Evolutionary conservation across 805 yeast genomes (phyloP).

Genomic region (Lachancea cidri): DNA sequence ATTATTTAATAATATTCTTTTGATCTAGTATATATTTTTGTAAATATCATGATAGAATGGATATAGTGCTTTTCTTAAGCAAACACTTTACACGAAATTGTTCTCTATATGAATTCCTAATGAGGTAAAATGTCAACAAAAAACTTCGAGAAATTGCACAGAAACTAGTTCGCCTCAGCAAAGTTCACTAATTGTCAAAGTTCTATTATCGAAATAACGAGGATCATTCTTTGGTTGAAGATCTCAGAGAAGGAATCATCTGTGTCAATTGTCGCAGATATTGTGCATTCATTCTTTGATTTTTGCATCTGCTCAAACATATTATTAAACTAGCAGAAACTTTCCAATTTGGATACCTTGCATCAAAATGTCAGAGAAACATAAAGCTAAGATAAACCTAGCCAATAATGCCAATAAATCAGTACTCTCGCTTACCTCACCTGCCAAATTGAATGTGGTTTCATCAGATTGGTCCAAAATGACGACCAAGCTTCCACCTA

Average conservation of each 20-base stretch:
- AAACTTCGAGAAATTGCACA: neutral
- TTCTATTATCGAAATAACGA: too few species aligned
- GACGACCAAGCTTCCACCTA: constrained; percentile 16
- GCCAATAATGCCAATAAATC: constrained; percentile 29
- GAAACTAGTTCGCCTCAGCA: neutral
- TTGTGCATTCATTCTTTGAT: too few species aligned
- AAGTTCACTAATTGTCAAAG: neutral
- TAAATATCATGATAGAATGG: too few species aligned
- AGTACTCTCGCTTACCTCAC: constrained; percentile 40
- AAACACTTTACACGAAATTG: too few species aligned
- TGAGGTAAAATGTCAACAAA: constrained; percentile 19
- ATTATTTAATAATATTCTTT: neutral
- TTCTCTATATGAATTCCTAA: constrained; percentile 8
- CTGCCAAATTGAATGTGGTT: constrained; percentile 43
- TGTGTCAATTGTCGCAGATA: too few species aligned
- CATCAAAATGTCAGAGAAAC: constrained; percentile 5
- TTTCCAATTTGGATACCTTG: neutral
- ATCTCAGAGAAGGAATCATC: too few species aligned
- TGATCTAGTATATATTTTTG: neutral
- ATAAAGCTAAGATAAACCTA: constrained; percentile 10
- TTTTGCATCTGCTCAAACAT: too few species aligned
- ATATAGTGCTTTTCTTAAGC: too few species aligned
- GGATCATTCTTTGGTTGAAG: too few species aligned
- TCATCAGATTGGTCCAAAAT: constrained; percentile 35
- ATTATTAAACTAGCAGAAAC: neutral